Percentiles rank a stretch among this genome's conserved stretches.
Evolutionary conservation across 1,139 yeast species (phyloP).

Genomic region (Taiozyma sp.): DNA sequence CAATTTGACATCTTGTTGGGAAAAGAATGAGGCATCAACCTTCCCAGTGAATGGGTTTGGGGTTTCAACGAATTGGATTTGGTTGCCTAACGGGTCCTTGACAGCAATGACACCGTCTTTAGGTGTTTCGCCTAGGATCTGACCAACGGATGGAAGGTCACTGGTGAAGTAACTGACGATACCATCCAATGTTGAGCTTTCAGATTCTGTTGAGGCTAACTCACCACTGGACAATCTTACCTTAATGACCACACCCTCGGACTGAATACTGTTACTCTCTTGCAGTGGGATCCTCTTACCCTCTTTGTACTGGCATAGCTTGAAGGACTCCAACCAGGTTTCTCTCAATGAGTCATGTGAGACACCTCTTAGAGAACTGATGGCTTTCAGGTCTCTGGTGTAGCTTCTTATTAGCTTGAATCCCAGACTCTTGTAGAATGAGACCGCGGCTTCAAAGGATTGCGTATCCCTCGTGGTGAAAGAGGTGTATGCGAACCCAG

Average conservation of each 20-base stretch:
- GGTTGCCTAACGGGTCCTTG: constrained; percentile 56
- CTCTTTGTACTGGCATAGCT: constrained; percentile 46
- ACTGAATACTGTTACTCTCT: constrained; percentile 39
- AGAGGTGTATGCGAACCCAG: constrained; percentile 49
- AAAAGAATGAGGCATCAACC: constrained; percentile 30
- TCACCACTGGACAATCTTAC: constrained; percentile 47
- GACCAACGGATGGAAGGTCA: constrained; percentile 36
- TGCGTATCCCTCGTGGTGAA: constrained; percentile 49
- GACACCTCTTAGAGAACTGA: constrained; percentile 42
- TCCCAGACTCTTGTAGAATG: constrained; percentile 55
- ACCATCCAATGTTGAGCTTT: constrained; percentile 27
- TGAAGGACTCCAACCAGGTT: constrained; percentile 68
- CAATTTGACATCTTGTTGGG: constrained; percentile 11
- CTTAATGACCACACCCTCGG: constrained; percentile 59
- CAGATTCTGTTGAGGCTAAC: constrained; percentile 21
- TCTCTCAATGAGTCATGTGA: constrained; percentile 63
- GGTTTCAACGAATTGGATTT: constrained; percentile 38
- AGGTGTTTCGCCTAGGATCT: constrained; percentile 26
- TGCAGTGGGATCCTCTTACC: constrained; percentile 56
- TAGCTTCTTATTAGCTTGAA: constrained; percentile 53
- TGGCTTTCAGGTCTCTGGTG: constrained; percentile 44
- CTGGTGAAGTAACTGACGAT: constrained; percentile 50
- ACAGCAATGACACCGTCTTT: constrained; percentile 27
- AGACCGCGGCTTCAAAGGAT: constrained; percentile 41
- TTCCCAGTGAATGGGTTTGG: constrained; percentile 30